A percentile compares a stretch with the other conserved stretches of the same genome.
Conservation (phyloP, 257 asterid genomes). For the Lycium barbarum region DNA sequence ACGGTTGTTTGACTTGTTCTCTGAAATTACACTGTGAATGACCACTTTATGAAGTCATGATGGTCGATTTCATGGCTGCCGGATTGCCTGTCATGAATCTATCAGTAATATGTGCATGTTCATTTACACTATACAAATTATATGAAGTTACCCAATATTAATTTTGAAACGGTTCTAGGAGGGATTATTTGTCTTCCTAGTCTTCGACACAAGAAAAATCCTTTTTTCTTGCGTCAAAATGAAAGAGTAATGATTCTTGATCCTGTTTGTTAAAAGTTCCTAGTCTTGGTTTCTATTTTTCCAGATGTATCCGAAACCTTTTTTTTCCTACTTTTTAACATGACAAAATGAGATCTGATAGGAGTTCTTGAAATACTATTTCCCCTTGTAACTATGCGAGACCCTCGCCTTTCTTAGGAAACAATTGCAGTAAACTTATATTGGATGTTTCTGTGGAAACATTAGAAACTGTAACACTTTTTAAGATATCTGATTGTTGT, state of each 20-base stretch:
- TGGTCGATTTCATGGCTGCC: neutral
- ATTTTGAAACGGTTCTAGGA: neutral
- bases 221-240: too few species aligned
- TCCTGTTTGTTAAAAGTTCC: too few species aligned
- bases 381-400: neutral
- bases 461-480: neutral
- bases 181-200: too few species aligned
- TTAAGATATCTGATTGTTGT: neutral
- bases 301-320: too few species aligned
- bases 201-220: too few species aligned
- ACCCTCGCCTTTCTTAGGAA: neutral
- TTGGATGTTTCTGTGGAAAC: neutral
- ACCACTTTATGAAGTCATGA: slow-evolving; percentile 9
- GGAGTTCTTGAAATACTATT: neutral
- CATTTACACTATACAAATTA: neutral
- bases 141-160: neutral
- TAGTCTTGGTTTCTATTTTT: too few species aligned
- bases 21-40: slow-evolving; percentile 5
- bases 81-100: neutral
- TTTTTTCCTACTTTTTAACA: neutral
- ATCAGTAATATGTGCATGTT: slow-evolving; percentile 9
- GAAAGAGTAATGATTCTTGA: too few species aligned
- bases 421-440: neutral
- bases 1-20: slow-evolving; percentile 14
- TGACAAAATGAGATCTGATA: neutral